A percentile compares a stretch with the other conserved stretches of the same genome.
phyloP scores from a whole-genome alignment of 257 asterid species.

The Salvia miltiorrhiza region DNA sequence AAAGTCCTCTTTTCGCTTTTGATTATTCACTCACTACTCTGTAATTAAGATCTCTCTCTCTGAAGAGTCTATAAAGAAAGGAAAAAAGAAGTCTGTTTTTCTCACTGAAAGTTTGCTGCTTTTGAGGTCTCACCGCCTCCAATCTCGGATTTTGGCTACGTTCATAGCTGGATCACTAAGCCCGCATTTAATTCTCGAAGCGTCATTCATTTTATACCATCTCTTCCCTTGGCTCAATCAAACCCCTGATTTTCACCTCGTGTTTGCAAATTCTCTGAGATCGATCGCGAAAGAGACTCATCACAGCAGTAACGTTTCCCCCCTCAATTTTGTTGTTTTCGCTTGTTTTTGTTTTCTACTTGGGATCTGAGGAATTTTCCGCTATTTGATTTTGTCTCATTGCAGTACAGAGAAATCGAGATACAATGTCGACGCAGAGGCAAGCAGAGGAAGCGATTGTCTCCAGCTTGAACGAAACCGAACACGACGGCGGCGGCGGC shows the following conservation, averaged over 20 bases:
- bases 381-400: constrained; percentile 26
- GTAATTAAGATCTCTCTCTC: constrained; percentile 15
- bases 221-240: constrained; percentile 6
- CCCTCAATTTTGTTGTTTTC: not conserved
- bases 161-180: too few species aligned
- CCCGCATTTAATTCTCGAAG: constrained; percentile 21
- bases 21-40: constrained; percentile 19
- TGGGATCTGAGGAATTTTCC: constrained; percentile 36
- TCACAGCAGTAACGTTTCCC: constrained; percentile 16
- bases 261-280: not conserved
- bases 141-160: too few species aligned
- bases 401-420: constrained; percentile 15
- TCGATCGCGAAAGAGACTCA: constrained; percentile 24
- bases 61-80: constrained; percentile 15
- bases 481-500: constrained; percentile 32
- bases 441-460: constrained; percentile 81
- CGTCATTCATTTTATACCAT: not conserved
- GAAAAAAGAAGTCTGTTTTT: constrained; percentile 19
- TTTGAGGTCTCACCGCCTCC: constrained; percentile 31
- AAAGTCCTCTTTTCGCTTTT: constrained; percentile 24
- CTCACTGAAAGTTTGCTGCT: constrained; percentile 21
- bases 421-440: constrained; percentile 56
- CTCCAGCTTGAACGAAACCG: constrained; percentile 35
- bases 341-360: not conserved
- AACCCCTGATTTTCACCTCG: not conserved